Conservation (phyloP, 345 rosid genomes). For the Hevea brasiliensis region DNA sequence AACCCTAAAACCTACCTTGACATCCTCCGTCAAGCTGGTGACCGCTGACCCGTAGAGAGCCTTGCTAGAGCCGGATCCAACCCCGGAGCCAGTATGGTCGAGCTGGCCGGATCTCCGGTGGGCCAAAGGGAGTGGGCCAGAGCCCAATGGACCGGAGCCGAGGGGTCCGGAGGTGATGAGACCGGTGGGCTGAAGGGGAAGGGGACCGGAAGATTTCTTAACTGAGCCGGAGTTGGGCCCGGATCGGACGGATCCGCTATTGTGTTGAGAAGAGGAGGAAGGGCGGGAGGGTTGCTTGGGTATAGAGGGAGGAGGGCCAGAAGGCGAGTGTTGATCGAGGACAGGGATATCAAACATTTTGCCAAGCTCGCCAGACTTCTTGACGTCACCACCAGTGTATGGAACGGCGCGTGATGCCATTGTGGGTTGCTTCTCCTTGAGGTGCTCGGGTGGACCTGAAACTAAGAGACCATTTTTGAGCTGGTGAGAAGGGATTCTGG, state of each 20-base stretch:
- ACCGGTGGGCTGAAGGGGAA: slow-evolving; percentile 81
- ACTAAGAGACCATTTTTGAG: slow-evolving; percentile 78
- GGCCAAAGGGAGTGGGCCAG: slow-evolving; percentile 19
- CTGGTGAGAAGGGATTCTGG: slow-evolving; percentile 84
- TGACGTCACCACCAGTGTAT: slow-evolving; percentile 89
- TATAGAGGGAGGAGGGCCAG: slow-evolving; percentile 30
- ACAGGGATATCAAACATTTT: slow-evolving; percentile 89
- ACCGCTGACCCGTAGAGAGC: slow-evolving; percentile 74
- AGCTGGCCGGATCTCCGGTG: slow-evolving; percentile 74
- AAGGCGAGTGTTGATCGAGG: slow-evolving; percentile 34
- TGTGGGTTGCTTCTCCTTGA: slow-evolving; percentile 71
- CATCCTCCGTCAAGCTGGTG: slow-evolving; percentile 61
- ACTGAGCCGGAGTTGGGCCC: slow-evolving; percentile 71
- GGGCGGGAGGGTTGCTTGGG: slow-evolving; percentile 51
- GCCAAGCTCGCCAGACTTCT: slow-evolving; percentile 92
- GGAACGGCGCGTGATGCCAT: slow-evolving; percentile 79
- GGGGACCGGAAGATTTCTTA: slow-evolving; percentile 72
- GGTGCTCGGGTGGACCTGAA: slow-evolving; percentile 68
- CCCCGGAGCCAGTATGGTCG: slow-evolving; percentile 32
- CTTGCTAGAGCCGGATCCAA: slow-evolving; percentile 43
- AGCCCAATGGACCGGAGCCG: slow-evolving; percentile 34
- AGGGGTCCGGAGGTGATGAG: slow-evolving; percentile 86
- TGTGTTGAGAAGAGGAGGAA: slow-evolving; percentile 70
- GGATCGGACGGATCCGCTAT: slow-evolving; percentile 80
- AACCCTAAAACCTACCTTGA: slow-evolving; percentile 71